phyloP scores from a whole-genome alignment of 2,329 filamentous ascomycete genomes.

The Bimuria novae-zelandiae region DNA sequence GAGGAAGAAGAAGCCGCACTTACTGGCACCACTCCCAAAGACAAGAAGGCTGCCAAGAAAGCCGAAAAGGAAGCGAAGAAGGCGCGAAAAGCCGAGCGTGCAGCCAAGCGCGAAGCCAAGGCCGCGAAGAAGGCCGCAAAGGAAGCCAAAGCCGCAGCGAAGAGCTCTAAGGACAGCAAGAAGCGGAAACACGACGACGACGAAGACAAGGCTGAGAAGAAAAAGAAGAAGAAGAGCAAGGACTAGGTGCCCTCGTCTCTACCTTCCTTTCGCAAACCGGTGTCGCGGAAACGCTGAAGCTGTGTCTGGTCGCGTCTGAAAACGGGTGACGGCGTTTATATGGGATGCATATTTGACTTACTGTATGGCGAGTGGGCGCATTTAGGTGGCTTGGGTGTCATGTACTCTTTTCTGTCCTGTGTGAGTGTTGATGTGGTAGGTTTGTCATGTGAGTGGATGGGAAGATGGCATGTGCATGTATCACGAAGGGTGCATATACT shows the following conservation, averaged over 20 bases:
- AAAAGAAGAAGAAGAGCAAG: constrained; percentile 66
- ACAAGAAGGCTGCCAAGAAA: constrained; percentile 48
- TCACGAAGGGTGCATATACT: constrained; percentile 1
- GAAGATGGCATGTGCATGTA: neutral
- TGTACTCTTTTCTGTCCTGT: constrained; percentile 6
- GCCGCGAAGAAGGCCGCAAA: constrained; percentile 60
- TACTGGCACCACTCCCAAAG: constrained; percentile 26
- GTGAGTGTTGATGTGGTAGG: constrained; percentile 1
- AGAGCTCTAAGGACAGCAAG: constrained; percentile 56
- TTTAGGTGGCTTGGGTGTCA: constrained; percentile 1
- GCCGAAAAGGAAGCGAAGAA: constrained; percentile 53
- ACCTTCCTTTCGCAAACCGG: neutral
- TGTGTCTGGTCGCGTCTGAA: constrained; percentile 5
- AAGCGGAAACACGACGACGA: constrained; percentile 55
- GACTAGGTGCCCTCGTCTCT: constrained; percentile 27
- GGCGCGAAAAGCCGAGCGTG: constrained; percentile 44
- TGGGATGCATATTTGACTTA: constrained; percentile 9
- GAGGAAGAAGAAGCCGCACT: constrained; percentile 33
- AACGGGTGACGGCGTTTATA: constrained; percentile 13
- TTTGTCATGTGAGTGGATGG: neutral
- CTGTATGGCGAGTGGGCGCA: constrained; percentile 13
- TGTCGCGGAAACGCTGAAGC: neutral
- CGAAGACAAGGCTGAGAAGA: constrained; percentile 64
- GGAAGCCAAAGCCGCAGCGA: constrained; percentile 61
- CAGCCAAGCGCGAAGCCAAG: constrained; percentile 46